Base-by-base conservation (phyloP, 139 green algal species). In the Chlorella sp. region DNA sequence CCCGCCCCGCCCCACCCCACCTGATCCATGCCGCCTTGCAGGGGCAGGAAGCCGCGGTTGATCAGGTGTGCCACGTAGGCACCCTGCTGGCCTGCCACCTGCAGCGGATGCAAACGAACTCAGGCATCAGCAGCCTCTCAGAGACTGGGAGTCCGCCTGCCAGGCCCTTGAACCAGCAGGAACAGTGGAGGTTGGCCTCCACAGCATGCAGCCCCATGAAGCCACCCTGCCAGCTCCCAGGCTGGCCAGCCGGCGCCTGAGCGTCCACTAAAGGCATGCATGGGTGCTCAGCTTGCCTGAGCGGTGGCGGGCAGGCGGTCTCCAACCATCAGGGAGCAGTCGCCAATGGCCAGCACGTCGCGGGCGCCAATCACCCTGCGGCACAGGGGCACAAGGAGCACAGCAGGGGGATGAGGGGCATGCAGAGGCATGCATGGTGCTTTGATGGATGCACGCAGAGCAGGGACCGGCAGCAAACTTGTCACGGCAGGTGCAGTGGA, bases 261-360 rank as follows among this genome's bases (percentile, higher is more conserved):
- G n/a, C n/a, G n/a, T n/a, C n/a, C n/a, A 67, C 44, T 55, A 9
- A 23, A 30, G 69, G 69, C 5, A 18, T 20, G 69, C 69, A 56
- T 0, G 6, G n/a, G 44, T 51, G 44, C 44, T 4, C 67, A 11
- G 4, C 72, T 38, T 65, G 82, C 90, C 89, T 95, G 92, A 0
- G 92, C 92, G 0, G 92, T 95, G 26, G 92, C 44, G 0, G 92
- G 92, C 81, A 95, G 86, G 20, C 74, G 76, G 34, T 75, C 72
- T 16, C 72, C 86, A 7, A 92, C 60, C 64, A 95, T 41, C 36
- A 69, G 81, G 71, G 23, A 79, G 89, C 88, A 93, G 84, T 95
- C 92, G 15, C 92, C 92, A 38, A 95, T 80, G 0, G 89, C 89
- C 30, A 95, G 72, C 23, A 94, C 75, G 80, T 94, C 92, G 1